Evolutionary conservation across 805 yeast genomes (phyloP).

Genomic region (Candida palmyrensis): DNA sequence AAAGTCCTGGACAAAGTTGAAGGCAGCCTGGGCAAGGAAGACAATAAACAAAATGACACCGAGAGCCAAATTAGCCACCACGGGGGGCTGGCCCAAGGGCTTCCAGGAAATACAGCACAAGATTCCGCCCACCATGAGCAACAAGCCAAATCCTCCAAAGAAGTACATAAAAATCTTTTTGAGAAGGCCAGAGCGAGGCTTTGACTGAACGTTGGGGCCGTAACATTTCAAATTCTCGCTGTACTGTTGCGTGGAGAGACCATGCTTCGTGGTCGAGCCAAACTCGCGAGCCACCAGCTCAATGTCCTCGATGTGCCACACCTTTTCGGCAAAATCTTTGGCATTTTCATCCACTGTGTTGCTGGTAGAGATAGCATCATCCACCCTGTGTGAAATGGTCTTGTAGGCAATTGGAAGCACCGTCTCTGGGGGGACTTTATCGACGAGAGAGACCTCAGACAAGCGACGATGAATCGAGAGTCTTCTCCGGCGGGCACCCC

Average conservation of each 20-base stretch:
- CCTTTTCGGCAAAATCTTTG: constrained; percentile 18
- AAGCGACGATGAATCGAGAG: constrained; percentile 4
- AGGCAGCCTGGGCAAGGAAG: constrained; percentile 37
- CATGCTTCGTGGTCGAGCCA: constrained; percentile 13
- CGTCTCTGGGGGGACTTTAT: constrained; percentile 18
- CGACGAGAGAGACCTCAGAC: constrained; percentile 5
- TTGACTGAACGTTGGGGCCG: constrained; percentile 35
- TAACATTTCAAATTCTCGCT: constrained; percentile 12
- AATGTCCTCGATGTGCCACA: constrained; percentile 24
- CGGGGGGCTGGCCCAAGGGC: constrained; percentile 45
- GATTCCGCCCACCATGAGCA: constrained; percentile 37
- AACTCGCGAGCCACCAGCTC: constrained; percentile 18
- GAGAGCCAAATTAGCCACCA: constrained; percentile 36
- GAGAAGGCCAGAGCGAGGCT: constrained; percentile 27
- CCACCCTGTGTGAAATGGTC: constrained; percentile 33
- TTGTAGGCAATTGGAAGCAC: constrained; percentile 33
- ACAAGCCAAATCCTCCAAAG: constrained; percentile 46
- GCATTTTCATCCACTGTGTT: constrained; percentile 8
- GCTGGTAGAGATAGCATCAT: constrained; percentile 12
- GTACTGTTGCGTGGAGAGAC: constrained; percentile 16
- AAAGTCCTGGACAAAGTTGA: constrained; percentile 44
- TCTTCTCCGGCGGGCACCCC: constrained; percentile 1
- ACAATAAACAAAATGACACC: constrained; percentile 38
- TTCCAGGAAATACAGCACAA: constrained; percentile 42
- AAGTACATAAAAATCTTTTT: constrained; percentile 32